Evolutionary conservation across 2,329 filamentous ascomycete genomes (phyloP).

Genomic region (Stachybotrys chartarum): DNA sequence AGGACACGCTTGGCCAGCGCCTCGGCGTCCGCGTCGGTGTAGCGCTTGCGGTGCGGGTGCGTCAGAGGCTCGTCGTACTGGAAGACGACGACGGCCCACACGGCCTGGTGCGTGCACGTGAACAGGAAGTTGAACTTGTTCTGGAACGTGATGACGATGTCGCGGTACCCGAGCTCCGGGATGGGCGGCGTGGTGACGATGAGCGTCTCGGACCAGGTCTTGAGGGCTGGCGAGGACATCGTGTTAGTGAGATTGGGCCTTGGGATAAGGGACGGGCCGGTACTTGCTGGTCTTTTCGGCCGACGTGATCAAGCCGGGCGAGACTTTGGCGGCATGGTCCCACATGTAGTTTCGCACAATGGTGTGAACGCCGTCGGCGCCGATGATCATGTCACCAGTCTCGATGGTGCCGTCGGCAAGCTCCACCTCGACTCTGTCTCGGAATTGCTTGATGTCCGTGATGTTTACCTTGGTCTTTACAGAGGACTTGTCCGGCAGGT

Average conservation of each 20-base stretch:
- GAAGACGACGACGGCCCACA: conserved; percentile 10
- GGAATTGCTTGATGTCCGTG: neutral
- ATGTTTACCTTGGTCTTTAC: conserved; percentile 1
- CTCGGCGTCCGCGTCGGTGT: conserved; percentile 22
- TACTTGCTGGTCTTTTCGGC: conserved; percentile 10
- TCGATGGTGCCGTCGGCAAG: conserved; percentile 26
- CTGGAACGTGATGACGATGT: conserved; percentile 6
- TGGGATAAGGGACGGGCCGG: neutral
- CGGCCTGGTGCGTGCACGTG: conserved; percentile 1
- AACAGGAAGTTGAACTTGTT: conserved; percentile 18
- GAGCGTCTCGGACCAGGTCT: conserved; percentile 8
- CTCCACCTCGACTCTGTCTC: conserved; percentile 17
- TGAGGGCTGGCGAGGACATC: conserved; percentile 4
- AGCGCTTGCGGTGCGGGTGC: conserved; percentile 17
- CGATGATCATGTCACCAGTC: conserved; percentile 30
- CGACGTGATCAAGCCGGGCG: conserved; percentile 6
- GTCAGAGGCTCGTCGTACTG: conserved; percentile 10
- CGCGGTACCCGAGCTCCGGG: conserved; percentile 5
- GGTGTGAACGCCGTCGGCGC: conserved; percentile 35
- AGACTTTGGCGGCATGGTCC: conserved; percentile 8
- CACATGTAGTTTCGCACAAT: conserved; percentile 14
- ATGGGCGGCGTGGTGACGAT: conserved; percentile 4
- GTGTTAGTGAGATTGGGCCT: neutral
- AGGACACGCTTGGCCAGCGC: conserved; percentile 15
- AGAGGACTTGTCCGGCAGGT: conserved; percentile 4